These are phyloP conservation scores for Gynostemma pentaphyllum DNA, from an alignment of 306 rosid species.

Conservation along the genomic window DNA sequence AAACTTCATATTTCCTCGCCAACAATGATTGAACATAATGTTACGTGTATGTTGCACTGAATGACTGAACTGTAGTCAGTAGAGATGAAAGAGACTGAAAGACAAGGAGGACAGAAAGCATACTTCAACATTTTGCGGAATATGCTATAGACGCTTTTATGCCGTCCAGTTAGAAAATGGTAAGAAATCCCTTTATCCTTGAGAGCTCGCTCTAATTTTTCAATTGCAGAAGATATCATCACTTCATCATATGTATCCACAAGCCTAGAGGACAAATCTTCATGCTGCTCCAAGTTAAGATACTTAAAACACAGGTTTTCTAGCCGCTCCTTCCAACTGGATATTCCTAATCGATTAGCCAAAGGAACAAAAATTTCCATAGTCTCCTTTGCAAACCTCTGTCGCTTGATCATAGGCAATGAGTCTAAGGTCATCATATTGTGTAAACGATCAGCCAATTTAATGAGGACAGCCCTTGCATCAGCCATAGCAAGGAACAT, in stretches of 20 bases:
- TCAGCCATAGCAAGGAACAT: constrained; percentile 99
- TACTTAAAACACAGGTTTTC: constrained; percentile 86
- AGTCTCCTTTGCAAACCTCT: constrained; percentile 93
- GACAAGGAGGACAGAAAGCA: constrained; percentile 16
- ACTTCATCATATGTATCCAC: constrained; percentile 66
- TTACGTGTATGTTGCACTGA: not conserved
- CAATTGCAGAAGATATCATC: constrained; percentile 56
- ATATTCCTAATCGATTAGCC: constrained; percentile 90
- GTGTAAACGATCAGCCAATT: constrained; percentile 89
- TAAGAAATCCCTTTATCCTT: constrained; percentile 61
- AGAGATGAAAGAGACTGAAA: not conserved
- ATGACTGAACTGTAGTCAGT: not conserved
- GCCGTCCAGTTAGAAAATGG: constrained; percentile 74
- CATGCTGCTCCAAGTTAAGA: constrained; percentile 58
- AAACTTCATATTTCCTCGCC: too few relatives aligned
- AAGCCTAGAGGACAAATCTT: constrained; percentile 68
- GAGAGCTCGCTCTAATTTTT: constrained; percentile 51
- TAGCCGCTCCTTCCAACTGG: constrained; percentile 81
- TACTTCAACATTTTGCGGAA: constrained; percentile 88
- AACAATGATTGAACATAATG: not conserved
- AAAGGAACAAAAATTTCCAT: constrained; percentile 93
- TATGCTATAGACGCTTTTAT: constrained; percentile 84
- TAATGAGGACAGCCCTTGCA: constrained; percentile 92
- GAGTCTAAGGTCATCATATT: constrained; percentile 91
- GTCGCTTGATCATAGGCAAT: constrained; percentile 54